These are phyloP conservation scores for Agrocybe chaxingu DNA, from an alignment of 768 basidiomycete species.

Conservation along the genomic window DNA sequence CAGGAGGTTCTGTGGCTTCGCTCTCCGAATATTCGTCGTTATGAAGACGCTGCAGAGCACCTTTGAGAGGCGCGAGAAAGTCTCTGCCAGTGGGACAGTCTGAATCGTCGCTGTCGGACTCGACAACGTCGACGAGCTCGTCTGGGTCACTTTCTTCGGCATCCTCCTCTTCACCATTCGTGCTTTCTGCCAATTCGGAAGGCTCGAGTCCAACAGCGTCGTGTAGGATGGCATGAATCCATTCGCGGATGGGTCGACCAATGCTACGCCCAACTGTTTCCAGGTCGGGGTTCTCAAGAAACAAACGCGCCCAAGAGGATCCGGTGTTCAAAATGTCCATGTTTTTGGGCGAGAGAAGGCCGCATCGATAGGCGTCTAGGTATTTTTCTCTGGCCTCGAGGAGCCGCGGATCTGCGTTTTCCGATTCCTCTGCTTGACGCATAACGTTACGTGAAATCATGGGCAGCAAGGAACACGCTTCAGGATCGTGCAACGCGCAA, in stretches of 20 bases:
- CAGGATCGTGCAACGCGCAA: constrained; percentile 61
- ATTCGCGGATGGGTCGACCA: constrained; percentile 57
- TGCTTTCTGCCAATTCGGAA: constrained; percentile 6
- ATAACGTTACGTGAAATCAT: constrained; percentile 47
- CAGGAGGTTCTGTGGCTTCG: constrained; percentile 23
- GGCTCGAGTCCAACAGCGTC: constrained; percentile 61
- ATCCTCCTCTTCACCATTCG: constrained; percentile 19
- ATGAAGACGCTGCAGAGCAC: constrained; percentile 60
- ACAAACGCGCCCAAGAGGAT: constrained; percentile 69
- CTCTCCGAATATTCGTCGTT: constrained; percentile 35
- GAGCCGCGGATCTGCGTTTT: constrained; percentile 26
- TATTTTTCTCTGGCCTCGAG: constrained; percentile 48
- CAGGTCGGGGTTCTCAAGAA: constrained; percentile 74
- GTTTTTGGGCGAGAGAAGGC: constrained; percentile 51
- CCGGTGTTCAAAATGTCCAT: constrained; percentile 60
- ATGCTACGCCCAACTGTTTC: constrained; percentile 65
- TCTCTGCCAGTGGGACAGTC: constrained; percentile 33
- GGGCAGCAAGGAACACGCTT: constrained; percentile 52
- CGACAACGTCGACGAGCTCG: constrained; percentile 68
- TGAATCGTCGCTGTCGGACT: constrained; percentile 50
- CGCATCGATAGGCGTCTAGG: constrained; percentile 60
- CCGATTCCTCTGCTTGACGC: constrained; percentile 26
- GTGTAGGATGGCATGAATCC: constrained; percentile 68
- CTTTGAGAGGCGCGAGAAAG: constrained; percentile 65
- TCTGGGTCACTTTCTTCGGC: constrained; percentile 23